phyloP scores from a whole-genome alignment of 2,329 filamentous ascomycete species.

The Colletotrichum musicola region DNA sequence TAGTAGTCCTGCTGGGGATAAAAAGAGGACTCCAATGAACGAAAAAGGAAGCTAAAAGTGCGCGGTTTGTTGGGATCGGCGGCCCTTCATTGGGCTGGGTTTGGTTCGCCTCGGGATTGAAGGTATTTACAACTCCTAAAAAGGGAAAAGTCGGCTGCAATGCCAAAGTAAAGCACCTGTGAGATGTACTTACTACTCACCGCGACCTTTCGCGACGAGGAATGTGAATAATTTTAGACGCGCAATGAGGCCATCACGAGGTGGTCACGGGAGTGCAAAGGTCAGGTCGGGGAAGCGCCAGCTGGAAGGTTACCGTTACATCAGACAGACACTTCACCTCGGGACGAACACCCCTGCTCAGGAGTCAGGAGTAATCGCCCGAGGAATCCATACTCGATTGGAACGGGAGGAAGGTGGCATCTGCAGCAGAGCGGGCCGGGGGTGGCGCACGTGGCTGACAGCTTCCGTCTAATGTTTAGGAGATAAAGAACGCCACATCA shows the following conservation, averaged over 20 bases:
- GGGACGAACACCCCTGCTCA: not conserved
- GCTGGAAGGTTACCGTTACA: not conserved
- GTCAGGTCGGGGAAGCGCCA: not conserved
- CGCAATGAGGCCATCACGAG: slow-evolving; percentile 7
- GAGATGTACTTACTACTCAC: too few relatives aligned
- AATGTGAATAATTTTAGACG: too few relatives aligned
- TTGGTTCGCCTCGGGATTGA: too few relatives aligned
- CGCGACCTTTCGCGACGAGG: too few relatives aligned
- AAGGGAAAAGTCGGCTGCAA: too few relatives aligned
- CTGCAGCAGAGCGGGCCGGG: not conserved
- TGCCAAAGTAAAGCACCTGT: too few relatives aligned
- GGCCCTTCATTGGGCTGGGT: not conserved
- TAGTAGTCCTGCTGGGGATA: not conserved
- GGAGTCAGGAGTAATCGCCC: not conserved
- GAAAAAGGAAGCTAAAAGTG: not conserved
- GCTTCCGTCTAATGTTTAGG: not conserved
- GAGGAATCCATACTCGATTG: not conserved
- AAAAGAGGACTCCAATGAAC: not conserved
- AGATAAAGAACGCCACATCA: slow-evolving; percentile 23
- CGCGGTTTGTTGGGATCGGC: not conserved
- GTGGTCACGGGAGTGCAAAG: not conserved
- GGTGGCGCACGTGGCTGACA: slow-evolving; percentile 19
- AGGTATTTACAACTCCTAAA: too few relatives aligned
- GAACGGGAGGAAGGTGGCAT: not conserved
- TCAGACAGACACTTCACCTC: not conserved